Evolutionary conservation across 257 asterid genomes (phyloP).

Genomic region (Apocynum venetum): DNA sequence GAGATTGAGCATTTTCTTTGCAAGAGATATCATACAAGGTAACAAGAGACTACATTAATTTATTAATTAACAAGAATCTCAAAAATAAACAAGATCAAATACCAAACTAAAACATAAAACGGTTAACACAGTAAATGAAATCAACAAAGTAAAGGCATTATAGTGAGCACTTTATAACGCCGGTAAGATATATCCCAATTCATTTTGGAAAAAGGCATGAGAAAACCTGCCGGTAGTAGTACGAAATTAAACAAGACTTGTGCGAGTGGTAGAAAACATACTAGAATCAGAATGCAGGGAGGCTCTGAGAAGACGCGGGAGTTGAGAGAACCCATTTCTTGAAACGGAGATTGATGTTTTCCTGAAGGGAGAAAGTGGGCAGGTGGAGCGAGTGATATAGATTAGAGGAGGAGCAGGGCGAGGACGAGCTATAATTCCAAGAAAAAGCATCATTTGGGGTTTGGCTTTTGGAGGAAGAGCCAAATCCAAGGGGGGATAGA

Average conservation of each 20-base stretch:
- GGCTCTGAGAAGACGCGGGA: conserved; percentile 38
- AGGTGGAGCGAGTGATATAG: conserved; percentile 33
- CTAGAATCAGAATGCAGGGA: conserved; percentile 45
- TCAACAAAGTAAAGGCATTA: background rate
- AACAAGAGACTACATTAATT: too few species aligned
- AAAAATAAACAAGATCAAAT: background rate
- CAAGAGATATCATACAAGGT: background rate
- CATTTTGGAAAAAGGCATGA: too few species aligned
- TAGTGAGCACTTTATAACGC: background rate
- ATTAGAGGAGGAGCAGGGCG: conserved; percentile 45
- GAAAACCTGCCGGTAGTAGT: background rate
- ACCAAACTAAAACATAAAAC: background rate
- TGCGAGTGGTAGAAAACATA: conserved; percentile 19
- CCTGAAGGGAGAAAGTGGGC: conserved; percentile 29
- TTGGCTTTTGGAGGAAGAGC: background rate
- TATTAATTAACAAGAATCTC: background rate
- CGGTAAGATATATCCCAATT: too few species aligned
- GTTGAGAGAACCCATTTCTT: conserved; percentile 29
- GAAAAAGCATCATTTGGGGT: conserved; percentile 41
- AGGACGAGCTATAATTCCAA: conserved; percentile 27
- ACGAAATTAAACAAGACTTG: background rate
- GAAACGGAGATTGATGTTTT: conserved; percentile 28
- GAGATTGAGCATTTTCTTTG: background rate
- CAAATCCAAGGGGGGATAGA: background rate
- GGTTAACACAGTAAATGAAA: background rate